These are phyloP conservation scores for Mycena capillaripes DNA, from an alignment of 768 basidiomycete species.

Conservation along the genomic window DNA sequence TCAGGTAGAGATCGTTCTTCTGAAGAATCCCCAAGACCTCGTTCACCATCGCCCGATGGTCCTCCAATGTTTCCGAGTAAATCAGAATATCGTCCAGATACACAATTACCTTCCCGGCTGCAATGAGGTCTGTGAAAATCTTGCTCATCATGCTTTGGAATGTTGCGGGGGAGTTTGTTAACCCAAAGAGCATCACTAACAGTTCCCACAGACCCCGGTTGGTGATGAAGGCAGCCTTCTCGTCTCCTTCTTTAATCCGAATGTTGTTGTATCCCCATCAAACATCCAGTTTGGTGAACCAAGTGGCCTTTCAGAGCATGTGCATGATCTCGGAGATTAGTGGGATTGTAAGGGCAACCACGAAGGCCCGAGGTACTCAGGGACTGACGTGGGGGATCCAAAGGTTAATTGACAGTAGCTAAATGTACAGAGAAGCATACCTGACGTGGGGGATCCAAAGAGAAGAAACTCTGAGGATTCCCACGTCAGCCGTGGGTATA, in stretches of 20 bases:
- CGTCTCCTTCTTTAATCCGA: neutral
- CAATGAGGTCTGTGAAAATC: constrained; percentile 51
- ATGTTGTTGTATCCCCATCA: constrained; percentile 50
- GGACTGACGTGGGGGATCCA: no score
- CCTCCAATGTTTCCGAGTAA: constrained; percentile 44
- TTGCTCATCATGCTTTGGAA: constrained; percentile 60
- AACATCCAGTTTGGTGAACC: constrained; percentile 54
- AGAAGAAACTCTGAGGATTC: no score
- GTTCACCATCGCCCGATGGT: constrained; percentile 36
- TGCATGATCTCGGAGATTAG: neutral
- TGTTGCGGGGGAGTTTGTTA: constrained; percentile 49
- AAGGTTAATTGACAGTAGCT: no score
- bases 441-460: no score
- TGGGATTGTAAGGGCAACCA: no score
- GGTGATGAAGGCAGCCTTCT: constrained; percentile 50
- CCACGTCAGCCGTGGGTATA: no score
- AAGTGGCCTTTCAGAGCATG: constrained; percentile 16
- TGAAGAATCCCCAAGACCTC: constrained; percentile 39
- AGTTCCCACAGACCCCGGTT: constrained; percentile 52
- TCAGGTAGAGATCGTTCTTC: constrained; percentile 47
- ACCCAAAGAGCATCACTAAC: constrained; percentile 55
- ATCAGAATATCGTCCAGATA: constrained; percentile 61
- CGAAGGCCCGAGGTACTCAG: no score
- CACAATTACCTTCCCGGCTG: constrained; percentile 45
- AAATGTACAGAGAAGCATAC: no score